phyloP scores from a whole-genome alignment of 805 yeast genomes.

The Tanozyma kutaoensis region DNA sequence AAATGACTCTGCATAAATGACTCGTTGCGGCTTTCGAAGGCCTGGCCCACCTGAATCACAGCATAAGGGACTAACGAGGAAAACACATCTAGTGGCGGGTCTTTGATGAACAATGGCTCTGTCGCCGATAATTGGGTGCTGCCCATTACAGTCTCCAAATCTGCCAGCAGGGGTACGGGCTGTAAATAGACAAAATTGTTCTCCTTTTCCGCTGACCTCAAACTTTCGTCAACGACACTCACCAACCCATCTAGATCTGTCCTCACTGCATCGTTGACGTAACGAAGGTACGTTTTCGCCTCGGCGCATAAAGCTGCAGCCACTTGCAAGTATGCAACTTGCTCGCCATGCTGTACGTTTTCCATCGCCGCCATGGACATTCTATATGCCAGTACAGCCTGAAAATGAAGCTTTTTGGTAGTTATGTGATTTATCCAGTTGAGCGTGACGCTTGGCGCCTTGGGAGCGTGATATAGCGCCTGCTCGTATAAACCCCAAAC shows the following conservation, averaged over 20 bases:
- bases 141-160: too few relatives aligned
- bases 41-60: too few relatives aligned
- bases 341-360: conserved; percentile 51
- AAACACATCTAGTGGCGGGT: too few relatives aligned
- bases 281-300: conserved; percentile 27
- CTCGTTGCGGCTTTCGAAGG: too few relatives aligned
- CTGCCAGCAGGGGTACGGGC: too few relatives aligned
- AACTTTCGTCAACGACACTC: too few relatives aligned
- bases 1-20: too few relatives aligned
- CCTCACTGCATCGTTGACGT: conserved; percentile 28
- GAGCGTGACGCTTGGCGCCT: conserved; percentile 32
- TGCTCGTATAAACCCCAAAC: conserved; percentile 41
- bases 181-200: too few relatives aligned
- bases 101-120: too few relatives aligned
- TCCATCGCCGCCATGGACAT: conserved; percentile 37
- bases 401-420: conserved; percentile 52
- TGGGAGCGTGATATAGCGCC: conserved; percentile 25
- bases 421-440: conserved; percentile 56
- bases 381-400: conserved; percentile 59
- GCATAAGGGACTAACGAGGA: too few relatives aligned
- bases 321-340: conserved; percentile 41
- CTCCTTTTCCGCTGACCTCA: too few relatives aligned
- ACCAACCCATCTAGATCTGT: conserved; percentile 42
- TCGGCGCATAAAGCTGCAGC: conserved; percentile 25
- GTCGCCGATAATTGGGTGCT: too few relatives aligned